Conservation (phyloP, 2,329 filamentous ascomycete genomes). For the Bipolaris zeicola region DNA sequence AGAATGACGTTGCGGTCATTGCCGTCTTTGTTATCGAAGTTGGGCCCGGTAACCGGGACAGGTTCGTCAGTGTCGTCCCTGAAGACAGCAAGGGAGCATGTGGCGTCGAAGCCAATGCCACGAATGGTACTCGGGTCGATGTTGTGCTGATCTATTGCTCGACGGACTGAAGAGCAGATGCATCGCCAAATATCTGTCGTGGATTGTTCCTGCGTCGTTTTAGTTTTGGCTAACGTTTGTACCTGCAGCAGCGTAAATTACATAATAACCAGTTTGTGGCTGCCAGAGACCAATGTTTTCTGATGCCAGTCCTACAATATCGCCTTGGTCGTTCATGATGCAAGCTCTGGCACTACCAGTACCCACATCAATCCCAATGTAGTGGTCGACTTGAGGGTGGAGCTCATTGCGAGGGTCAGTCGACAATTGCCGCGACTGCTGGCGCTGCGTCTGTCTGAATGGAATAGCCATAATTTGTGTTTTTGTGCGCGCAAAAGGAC, state of each 20-base stretch:
- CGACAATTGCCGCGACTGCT: constrained; percentile 54
- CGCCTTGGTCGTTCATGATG: constrained; percentile 88
- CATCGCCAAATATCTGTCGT: constrained; percentile 96
- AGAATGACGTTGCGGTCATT: constrained; percentile 94
- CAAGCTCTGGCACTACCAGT: constrained; percentile 95
- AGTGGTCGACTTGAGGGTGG: constrained; percentile 63
- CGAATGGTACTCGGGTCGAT: constrained; percentile 77
- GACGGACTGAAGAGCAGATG: constrained; percentile 86
- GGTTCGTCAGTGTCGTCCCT: constrained; percentile 87
- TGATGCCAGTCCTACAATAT: constrained; percentile 71
- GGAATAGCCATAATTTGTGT: constrained; percentile 34
- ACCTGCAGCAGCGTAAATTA: constrained; percentile 32
- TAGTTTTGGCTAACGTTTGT: constrained; percentile 7
- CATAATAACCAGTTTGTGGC: constrained; percentile 61
- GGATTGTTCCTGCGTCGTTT: constrained; percentile 79
- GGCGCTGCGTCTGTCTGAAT: constrained; percentile 34
- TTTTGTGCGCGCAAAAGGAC: not conserved
- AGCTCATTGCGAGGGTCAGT: constrained; percentile 62
- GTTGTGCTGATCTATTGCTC: constrained; percentile 79
- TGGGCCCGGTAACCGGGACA: constrained; percentile 84
- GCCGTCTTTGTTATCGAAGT: constrained; percentile 75
- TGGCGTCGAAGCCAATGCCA: constrained; percentile 96
- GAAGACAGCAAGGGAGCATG: constrained; percentile 96
- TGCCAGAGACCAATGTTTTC: constrained; percentile 61
- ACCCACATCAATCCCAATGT: constrained; percentile 92